Conservation (phyloP, 768 basidiomycete species). For the Pleurotus platypus region DNA sequence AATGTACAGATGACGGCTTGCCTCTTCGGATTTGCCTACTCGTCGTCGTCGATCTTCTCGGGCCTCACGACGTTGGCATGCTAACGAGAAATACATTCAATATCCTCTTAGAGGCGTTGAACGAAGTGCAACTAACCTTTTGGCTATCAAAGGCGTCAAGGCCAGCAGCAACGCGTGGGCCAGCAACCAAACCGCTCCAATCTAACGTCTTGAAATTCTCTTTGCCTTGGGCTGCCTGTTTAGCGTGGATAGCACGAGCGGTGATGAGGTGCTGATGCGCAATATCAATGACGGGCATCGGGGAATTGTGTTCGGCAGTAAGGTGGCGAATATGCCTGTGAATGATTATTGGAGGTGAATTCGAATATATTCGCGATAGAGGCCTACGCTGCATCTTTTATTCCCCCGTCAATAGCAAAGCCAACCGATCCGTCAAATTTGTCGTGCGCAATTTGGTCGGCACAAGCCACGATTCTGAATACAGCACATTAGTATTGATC, state of each 20-base stretch:
- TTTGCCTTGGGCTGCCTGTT: slow-evolving; percentile 39
- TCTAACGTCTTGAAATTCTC: slow-evolving; percentile 64
- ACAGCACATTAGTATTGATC: background rate
- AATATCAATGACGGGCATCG: slow-evolving; percentile 68
- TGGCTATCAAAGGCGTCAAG: slow-evolving; percentile 39
- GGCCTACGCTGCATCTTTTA: slow-evolving; percentile 74
- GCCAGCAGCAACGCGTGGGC: slow-evolving; percentile 73
- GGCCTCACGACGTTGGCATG: slow-evolving; percentile 6
- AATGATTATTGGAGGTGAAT: slow-evolving; percentile 2
- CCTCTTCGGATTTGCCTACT: too few species aligned
- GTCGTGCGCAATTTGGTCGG: slow-evolving; percentile 68
- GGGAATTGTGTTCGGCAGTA: slow-evolving; percentile 58
- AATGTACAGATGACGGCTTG: too few species aligned
- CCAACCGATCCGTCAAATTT: slow-evolving; percentile 72
- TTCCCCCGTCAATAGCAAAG: slow-evolving; percentile 82
- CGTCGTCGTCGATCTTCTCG: background rate
- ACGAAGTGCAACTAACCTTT: slow-evolving; percentile 22
- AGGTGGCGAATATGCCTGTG: slow-evolving; percentile 66
- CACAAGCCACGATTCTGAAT: slow-evolving; percentile 51
- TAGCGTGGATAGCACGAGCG: slow-evolving; percentile 66
- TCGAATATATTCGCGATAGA: too few species aligned
- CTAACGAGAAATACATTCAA: background rate
- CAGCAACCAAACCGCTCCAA: slow-evolving; percentile 81
- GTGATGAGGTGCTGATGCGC: slow-evolving; percentile 80
- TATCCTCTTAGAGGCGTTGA: background rate